Percentiles rank a stretch among this genome's conserved stretches.
Evolutionary conservation across 176 grass and related monocot species (phyloP).

Genomic region (Hordeum vulgare): DNA sequence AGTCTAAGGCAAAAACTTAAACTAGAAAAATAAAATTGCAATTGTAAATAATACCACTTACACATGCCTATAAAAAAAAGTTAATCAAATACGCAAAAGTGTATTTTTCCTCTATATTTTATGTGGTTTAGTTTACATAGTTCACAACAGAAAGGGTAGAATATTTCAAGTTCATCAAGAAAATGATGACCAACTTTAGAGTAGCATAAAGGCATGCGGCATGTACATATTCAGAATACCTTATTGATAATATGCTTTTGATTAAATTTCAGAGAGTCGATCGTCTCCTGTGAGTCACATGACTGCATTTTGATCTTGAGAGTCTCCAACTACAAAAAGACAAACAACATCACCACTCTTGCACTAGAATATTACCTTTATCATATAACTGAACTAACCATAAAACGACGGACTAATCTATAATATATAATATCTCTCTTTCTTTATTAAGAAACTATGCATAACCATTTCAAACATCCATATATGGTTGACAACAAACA

Average conservation of each 20-base stretch:
- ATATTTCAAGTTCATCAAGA: background rate
- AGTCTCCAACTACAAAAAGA: constrained; percentile 58
- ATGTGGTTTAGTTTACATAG: background rate
- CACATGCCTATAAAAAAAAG: constrained; percentile 1
- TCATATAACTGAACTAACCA: background rate
- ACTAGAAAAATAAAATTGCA: background rate
- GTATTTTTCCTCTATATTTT: background rate
- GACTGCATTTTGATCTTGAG: constrained; percentile 65
- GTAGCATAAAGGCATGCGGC: background rate
- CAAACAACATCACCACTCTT: background rate
- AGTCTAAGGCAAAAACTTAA: background rate
- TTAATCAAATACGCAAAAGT: background rate
- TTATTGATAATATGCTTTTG: constrained; percentile 82
- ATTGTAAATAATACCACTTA: background rate
- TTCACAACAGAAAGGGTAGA: background rate
- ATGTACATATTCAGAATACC: constrained; percentile 33
- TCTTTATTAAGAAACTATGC: background rate
- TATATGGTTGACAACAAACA: background rate
- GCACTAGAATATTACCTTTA: constrained; percentile 10
- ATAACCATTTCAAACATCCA: constrained; percentile 1
- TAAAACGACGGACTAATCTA: background rate
- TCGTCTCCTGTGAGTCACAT: constrained; percentile 59
- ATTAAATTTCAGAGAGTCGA: constrained; percentile 64
- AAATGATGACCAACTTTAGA: background rate
- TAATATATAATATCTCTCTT: background rate